A percentile compares a stretch with the other conserved stretches of the same genome.
Evolutionary conservation across 495 filamentous ascomycete genomes (phyloP).

Genomic region (Viridothelium virens): DNA sequence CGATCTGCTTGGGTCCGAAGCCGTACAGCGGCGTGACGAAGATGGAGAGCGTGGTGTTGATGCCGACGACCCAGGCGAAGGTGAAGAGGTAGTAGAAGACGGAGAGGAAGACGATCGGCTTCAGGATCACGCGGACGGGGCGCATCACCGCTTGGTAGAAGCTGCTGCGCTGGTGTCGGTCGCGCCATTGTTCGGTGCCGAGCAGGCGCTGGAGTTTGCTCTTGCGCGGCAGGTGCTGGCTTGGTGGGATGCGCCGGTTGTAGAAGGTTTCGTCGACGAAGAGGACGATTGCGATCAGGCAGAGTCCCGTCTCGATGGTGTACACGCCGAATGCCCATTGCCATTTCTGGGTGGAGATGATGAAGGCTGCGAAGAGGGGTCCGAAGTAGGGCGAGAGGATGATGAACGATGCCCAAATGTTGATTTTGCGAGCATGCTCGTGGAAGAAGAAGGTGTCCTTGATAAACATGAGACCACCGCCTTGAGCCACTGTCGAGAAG

Average conservation of each 20-base stretch:
- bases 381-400: constrained; percentile 54
- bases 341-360: constrained; percentile 46
- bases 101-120: constrained; percentile 44
- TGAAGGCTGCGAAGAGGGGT: constrained; percentile 53
- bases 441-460: constrained; percentile 63
- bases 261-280: constrained; percentile 57
- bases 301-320: constrained; percentile 43
- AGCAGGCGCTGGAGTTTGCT: constrained; percentile 38
- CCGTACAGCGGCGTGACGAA: constrained; percentile 48
- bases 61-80: constrained; percentile 53
- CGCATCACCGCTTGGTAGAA: constrained; percentile 43
- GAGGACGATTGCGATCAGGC: constrained; percentile 41
- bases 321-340: constrained; percentile 46
- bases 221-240: constrained; percentile 40
- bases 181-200: constrained; percentile 43
- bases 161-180: constrained; percentile 37
- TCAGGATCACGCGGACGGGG: constrained; percentile 41
- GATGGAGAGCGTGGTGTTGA: constrained; percentile 54
- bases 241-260: constrained; percentile 43
- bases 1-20: constrained; percentile 47
- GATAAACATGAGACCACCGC: constrained; percentile 54
- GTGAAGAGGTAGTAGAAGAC: constrained; percentile 51
- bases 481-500: constrained; percentile 50
- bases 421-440: constrained; percentile 56
- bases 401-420: constrained; percentile 49